Evolutionary conservation across 768 basidiomycete genomes (phyloP), one percentile per base, ranked within the genome.

Genomic region (Candolleomyces eurysporus): DNA sequence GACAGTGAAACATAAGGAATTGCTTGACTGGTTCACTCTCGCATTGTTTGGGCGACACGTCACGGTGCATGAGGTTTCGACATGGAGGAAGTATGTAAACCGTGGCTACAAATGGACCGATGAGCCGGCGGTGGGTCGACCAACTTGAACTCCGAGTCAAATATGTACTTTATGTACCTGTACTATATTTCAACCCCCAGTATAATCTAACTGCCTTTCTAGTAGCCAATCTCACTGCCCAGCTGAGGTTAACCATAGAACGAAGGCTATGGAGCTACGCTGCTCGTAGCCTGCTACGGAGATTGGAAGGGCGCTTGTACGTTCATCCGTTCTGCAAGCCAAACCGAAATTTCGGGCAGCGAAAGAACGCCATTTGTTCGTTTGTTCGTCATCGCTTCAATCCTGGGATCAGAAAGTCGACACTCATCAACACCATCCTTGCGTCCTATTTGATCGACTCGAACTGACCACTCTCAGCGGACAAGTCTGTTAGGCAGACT

Each of bases 401-500:
- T 26, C 26, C 11, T 26, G 4, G 52, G 6, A 1, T 17, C 26
- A 3, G 26, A 26, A 26, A 26, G 26, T 26, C 26, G 26, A 26
- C 26, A 26, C 26, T 26, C 26, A 26, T 26, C 4, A 26, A 26
- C 26, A 26, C 26, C 26, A 26, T 26, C 26, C 4, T 26, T 26
- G 26, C 26, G 26, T 26, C 26, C 26, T 26, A 26, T 26, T 26
- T 26, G 26, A 26, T 26, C 26, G 26, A 26, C 26, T 26, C 26
- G 26, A 26, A 26, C 31, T 54, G 32, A 14, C 32, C 2, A 31
- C 32, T 7, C 32, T 26, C 26, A 26, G 26, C 26, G 26, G 26
- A 26, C 26, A 26, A 94, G 68, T 90, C 92, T 13, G 90, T 96
- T 46, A 86, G 94, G 67, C 92, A 95, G 78, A 99, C 96, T 11